Base-by-base conservation (phyloP, 129 eudicot genomes). In the Flaveria ramosissima region DNA sequence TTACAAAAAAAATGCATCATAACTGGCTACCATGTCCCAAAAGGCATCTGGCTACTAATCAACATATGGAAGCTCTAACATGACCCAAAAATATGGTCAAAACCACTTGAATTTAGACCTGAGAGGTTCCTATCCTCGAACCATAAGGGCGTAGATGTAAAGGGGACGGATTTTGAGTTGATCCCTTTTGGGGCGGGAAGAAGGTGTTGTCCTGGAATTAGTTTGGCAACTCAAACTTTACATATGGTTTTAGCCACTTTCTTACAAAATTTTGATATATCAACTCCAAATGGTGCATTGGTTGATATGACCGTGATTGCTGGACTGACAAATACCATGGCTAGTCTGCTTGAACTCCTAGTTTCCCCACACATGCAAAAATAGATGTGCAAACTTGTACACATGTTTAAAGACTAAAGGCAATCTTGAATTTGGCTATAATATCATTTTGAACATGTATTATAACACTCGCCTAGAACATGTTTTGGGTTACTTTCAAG, bases 261-360 rank as follows among this genome's bases (percentile, higher is more conserved):
- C 16, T 32, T 59, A 23, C 66, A 59, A 24, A 59, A 59, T 16
- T 59, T 59, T 59, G 39, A 59, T 7, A 59, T 59, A 24, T 59
- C 66, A 2, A 11, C n/a, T 59, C 66, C 66, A 59, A 11, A 24
- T 59, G 66, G 6, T 59, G 66, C 6, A 24, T 3, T n/a, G 0
- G 15, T 59, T 59, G 66, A 59, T 23, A 23, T 59, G 39, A 59
- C 36, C 13, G 66, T 3, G n/a, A 59, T 26, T 59, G 39, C 7
- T 59, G 66, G 39, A 23, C 36, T 59, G 36, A 59, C 66, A 24
- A 59, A 59, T 14, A 39, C 66, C 66, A 59, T 23, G 66, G 66
- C n/a, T 0, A 24, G n/a, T 23, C 66, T 39, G 0, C 39, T 59
- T 59, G 17, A 59, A 59, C 36, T 59, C 14, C 36, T 59, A 59